Evolutionary conservation across 2,329 filamentous ascomycete genomes (phyloP).

Genomic region (Trichophyton mentagrophytes): DNA sequence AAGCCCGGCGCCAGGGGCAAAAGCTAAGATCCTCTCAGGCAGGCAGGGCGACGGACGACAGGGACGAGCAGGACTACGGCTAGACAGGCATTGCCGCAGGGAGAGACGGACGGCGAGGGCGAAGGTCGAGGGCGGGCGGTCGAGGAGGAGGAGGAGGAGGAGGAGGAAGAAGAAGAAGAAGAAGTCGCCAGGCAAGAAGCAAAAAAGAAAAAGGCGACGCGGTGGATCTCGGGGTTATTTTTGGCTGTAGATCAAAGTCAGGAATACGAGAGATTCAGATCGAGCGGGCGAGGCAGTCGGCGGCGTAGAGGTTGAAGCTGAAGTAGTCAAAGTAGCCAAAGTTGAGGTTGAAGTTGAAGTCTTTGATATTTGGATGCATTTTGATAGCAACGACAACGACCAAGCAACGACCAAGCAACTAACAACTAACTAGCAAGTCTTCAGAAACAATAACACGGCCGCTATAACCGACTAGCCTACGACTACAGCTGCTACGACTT

Average conservation of each 20-base stretch:
- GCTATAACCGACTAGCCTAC: neutral
- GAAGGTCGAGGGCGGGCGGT: neutral
- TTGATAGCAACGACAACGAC: too few species aligned
- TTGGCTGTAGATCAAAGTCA: neutral
- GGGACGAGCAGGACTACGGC: neutral
- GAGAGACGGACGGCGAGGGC: neutral
- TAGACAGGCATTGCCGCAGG: neutral
- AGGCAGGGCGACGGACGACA: neutral
- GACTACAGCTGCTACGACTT: neutral
- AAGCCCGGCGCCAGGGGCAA: neutral
- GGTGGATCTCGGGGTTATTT: conserved; percentile 2
- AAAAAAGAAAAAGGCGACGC: neutral
- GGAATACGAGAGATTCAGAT: neutral
- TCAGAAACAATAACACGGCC: neutral
- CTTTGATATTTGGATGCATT: too few species aligned
- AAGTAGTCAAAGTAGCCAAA: too few species aligned
- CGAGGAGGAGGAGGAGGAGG: neutral
- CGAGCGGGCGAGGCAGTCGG: neutral
- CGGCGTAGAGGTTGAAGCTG: too few species aligned
- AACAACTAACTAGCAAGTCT: neutral
- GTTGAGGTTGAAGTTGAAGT: too few species aligned
- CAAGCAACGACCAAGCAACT: too few species aligned
- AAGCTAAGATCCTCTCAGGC: neutral
- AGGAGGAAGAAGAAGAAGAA: neutral
- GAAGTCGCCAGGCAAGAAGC: neutral